Base-by-base conservation (phyloP, 192 early-diverging fungal species). In the Mortierella antarctica region DNA sequence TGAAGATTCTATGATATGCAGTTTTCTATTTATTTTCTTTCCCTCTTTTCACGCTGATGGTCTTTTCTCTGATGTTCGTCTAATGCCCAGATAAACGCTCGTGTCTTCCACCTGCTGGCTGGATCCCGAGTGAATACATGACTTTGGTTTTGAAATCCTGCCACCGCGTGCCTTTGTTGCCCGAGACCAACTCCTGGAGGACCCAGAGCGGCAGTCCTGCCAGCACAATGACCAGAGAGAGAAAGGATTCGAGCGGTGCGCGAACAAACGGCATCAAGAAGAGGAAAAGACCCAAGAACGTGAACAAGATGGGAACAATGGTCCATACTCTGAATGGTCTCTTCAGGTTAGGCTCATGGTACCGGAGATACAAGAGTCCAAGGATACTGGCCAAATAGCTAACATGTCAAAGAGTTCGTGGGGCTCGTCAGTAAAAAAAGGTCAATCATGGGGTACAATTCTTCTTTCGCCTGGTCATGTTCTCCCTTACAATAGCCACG, bases 271-370 rank as follows among this genome's bases (percentile, higher is more conserved):
- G 89, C 77, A 87, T 90, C 9, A 85, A 51, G 42, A 93, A 80
- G 39, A 95, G 74, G 52, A 92, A 91, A 17, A 90, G 55, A 2
- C 88, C 85, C 12, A 90, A 67, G 48, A 82, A 70, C 15, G 88
- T 88, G 70, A 95, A 95, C 42, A 91, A 46, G 9, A 92, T 67
- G 1, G 94, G 93, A 2, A 91, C 89, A 18, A 79, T 81, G 9
- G 89, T 73, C 92, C 91, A 93, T 7, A 94, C 92, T 21, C 81
- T 66, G 63, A 90, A 95, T 4, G 94, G 94, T 20, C 94, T 80
- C 67, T 88, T 90, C 51, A 89, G 51, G 57, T 89, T 82, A 1
- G 92, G 92, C 67, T 94, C 89, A n/a, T 79, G 86, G 53, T 83
- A 89, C 20, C 94, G 82, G 67, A 95, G 67, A 6, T 90, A 67